phyloP scores from a whole-genome alignment of 148 eudicot genomes.

The Fallopia convolvulus region DNA sequence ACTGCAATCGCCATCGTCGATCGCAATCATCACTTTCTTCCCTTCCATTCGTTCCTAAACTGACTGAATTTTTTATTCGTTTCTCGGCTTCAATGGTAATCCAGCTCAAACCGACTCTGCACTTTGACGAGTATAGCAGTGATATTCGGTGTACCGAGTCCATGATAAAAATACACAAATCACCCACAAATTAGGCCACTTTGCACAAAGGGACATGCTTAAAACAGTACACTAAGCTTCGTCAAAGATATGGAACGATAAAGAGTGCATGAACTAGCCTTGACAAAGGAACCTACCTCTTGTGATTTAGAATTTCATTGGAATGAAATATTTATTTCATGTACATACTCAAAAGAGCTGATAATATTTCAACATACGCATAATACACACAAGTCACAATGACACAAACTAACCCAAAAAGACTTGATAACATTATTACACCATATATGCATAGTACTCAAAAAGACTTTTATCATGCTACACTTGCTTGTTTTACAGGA shows the following conservation, averaged over 20 bases:
- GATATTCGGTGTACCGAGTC: too few species aligned
- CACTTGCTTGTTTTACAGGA: neutral
- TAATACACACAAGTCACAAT: neutral
- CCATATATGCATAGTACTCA: too few species aligned
- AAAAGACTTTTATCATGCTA: neutral
- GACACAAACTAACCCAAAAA: neutral
- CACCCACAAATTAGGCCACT: too few species aligned
- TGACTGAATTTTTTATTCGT: too few species aligned
- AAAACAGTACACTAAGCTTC: too few species aligned
- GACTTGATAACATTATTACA: too few species aligned
- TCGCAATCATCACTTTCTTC: conserved; percentile 45
- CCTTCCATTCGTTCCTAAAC: neutral
- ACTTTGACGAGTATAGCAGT: too few species aligned
- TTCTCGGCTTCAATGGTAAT: too few species aligned
- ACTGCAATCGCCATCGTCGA: conserved; percentile 51
- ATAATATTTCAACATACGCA: neutral
- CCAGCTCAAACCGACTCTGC: too few species aligned
- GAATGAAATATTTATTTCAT: neutral
- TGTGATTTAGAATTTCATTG: neutral
- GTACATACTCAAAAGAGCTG: neutral
- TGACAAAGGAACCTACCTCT: neutral
- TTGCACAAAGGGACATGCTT: too few species aligned
- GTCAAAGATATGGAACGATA: neutral
- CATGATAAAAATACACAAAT: too few species aligned
- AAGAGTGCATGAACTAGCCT: neutral